Base-by-base conservation (phyloP, 2,329 filamentous ascomycete species). In the Penicillium sp. region DNA sequence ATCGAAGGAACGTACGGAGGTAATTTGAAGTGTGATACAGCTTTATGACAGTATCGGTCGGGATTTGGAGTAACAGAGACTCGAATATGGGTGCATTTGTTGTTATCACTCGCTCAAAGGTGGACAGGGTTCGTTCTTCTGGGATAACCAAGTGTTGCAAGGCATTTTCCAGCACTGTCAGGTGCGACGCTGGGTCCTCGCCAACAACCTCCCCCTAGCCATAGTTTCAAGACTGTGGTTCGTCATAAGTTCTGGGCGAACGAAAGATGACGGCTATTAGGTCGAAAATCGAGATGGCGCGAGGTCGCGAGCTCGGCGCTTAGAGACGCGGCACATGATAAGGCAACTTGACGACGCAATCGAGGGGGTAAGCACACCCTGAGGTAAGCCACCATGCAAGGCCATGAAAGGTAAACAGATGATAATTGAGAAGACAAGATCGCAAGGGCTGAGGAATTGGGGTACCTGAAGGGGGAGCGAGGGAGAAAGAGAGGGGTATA, bases 1-100 rank as follows among this genome's bases (percentile, higher is more conserved):
- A 70, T 56, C 75, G 73, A 48, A 85, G 75, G 64, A 85, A 83
- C 50, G 70, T 71, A 62, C 81, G 78, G 53, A 85, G 78, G 67
- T 82, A 79, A 49, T 69, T 71, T 16, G 82, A 84, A 35, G 82
- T 82, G 65, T 85, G 83, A 65, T 83, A 84, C 55, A 85, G 79
- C 50, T 80, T 75, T 69, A 86, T 76, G 57, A 85, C 78, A 51
- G 81, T 74, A 59, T 78, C 69, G 40, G 83, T 85, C 49, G 83
- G 80, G 38, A 82, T 74, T 61, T 85, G 82, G 41, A 81, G 75
- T 45, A 85, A 76, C 25, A 86, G 76, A 38, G 82, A 84, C 67
- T 84, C 82, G 57, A 85, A 75, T 56, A 85, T 77, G 44, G 83
- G 82, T 31, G 81, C 78, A 67, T 84, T 80, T 19, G 80, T 77